Conservation (phyloP, 495 filamentous ascomycete genomes). For the Aspergillus conjunctus region DNA sequence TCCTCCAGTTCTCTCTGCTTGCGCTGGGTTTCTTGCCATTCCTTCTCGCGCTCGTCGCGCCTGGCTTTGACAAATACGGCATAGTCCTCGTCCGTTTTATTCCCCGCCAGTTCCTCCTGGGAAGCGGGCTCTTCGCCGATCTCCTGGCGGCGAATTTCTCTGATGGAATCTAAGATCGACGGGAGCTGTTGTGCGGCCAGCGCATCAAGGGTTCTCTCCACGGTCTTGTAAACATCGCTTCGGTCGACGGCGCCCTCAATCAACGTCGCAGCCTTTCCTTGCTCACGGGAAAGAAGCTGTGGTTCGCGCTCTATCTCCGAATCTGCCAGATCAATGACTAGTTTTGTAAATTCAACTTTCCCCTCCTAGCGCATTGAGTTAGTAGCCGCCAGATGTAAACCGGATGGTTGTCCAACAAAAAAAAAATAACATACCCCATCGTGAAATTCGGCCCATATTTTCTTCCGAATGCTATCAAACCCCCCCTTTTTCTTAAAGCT, state of each 20-base stretch:
- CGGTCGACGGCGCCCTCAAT: constrained; percentile 87
- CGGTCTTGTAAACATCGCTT: constrained; percentile 75
- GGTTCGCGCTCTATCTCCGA: constrained; percentile 82
- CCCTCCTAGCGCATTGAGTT: constrained; percentile 55
- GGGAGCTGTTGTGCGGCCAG: constrained; percentile 66
- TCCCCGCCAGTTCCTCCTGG: constrained; percentile 67
- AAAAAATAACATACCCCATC: constrained; percentile 59
- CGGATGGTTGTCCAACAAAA: constrained; percentile 11
- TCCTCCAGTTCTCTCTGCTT: constrained; percentile 65
- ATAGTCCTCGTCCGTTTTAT: constrained; percentile 83
- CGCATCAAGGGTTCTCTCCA: constrained; percentile 64
- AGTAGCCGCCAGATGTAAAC: constrained; percentile 24
- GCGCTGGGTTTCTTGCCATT: constrained; percentile 64
- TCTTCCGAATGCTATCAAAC: constrained; percentile 81
- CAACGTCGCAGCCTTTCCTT: constrained; percentile 76
- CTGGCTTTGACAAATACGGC: constrained; percentile 69
- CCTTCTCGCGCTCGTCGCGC: constrained; percentile 62
- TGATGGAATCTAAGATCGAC: constrained; percentile 65
- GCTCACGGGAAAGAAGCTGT: constrained; percentile 71
- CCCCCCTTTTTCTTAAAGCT: constrained; percentile 90
- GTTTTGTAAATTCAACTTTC: constrained; percentile 64
- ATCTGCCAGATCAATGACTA: constrained; percentile 72
- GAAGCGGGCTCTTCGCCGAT: constrained; percentile 72
- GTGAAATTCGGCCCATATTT: constrained; percentile 78
- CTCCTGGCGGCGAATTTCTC: constrained; percentile 69